Percentiles rank a stretch among this genome's conserved stretches.
These are phyloP conservation scores for Boletus subparvulus DNA, from an alignment of 768 basidiomycete species.

Conservation along the genomic window DNA sequence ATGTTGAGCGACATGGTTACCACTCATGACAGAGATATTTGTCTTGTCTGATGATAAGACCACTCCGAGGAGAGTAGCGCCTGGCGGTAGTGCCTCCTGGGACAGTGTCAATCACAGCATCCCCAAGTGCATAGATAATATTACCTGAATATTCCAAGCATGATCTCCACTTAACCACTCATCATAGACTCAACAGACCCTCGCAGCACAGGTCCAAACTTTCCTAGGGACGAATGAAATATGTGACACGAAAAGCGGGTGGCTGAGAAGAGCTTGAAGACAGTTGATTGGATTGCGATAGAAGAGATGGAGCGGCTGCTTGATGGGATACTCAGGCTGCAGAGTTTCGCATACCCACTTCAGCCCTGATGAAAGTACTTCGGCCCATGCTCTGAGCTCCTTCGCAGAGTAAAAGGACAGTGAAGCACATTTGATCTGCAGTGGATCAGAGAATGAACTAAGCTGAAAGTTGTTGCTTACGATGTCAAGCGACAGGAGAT, in stretches of 20 bases:
- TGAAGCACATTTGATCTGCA: too few species aligned
- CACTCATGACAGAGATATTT: too few species aligned
- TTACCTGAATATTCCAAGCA: conserved; percentile 2
- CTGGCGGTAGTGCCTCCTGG: neutral
- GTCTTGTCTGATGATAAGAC: too few species aligned
- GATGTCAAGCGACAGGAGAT: neutral
- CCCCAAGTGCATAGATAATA: too few species aligned
- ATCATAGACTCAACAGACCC: neutral
- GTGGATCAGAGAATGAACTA: too few species aligned
- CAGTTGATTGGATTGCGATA: neutral
- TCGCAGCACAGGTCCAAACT: neutral
- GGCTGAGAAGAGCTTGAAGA: neutral
- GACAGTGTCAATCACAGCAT: neutral
- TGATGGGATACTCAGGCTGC: neutral
- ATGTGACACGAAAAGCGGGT: neutral
- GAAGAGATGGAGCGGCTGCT: neutral
- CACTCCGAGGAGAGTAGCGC: too few species aligned
- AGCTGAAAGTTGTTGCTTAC: neutral
- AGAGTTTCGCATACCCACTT: neutral
- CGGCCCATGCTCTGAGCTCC: too few species aligned
- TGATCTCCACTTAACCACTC: neutral
- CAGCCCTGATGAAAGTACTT: too few species aligned
- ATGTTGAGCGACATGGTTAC: neutral
- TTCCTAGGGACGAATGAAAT: too few species aligned
- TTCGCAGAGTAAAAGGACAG: too few species aligned